Evolutionary conservation across 2,329 filamentous ascomycete species (phyloP), one percentile per base, ranked within the genome.

Genomic region (Trichoderma atroviride): DNA sequence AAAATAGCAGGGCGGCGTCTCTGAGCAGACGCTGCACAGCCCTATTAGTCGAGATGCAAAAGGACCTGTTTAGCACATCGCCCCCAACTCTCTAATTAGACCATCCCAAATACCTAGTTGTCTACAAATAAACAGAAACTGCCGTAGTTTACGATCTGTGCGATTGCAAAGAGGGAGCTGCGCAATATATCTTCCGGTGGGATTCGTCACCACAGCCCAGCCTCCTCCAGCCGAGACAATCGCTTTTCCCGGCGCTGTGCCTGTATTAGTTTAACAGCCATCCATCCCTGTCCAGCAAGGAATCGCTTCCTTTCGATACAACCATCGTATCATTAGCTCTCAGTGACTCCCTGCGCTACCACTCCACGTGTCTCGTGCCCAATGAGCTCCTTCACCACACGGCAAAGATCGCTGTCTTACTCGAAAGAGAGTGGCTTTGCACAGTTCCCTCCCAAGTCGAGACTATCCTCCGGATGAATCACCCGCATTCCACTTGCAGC

Each of bases 241-340:
- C n/a, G 19, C 22, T 50, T 11, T 50, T 14, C n/a, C 47, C 62
- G 27, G 33, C 29, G 33, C 50, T 43, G 52, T 16, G n/a, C 52
- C 62, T 53, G 24, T 55, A 43, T 31, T 56, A 53, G 33, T 31
- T 47, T 14, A 53, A 27, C 52, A 22, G 35, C 31, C 47, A 29
- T 19, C 52, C 9, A 55, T 52, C 62, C 62, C 62, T 65, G 62
- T 65, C 62, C 24, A 47, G 5, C 52, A 65, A 27, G 62, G 62
- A 56, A 65, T 10, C 11, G 33, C 57, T 56, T 65, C 62, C 62
- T 65, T 56, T 43, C 62, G 55, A 56, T 65, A 22, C 62, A 27
- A 56, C 62, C 27, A 31, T 47, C 24, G 6, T 27, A 55, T 29
- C 62, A 10, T 22, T 35, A 35, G 37, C 53, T 40, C 27, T 14